These are phyloP conservation scores for Colletotrichum limetticola DNA, from an alignment of 2,329 filamentous ascomycete genomes.

Conservation along the genomic window DNA sequence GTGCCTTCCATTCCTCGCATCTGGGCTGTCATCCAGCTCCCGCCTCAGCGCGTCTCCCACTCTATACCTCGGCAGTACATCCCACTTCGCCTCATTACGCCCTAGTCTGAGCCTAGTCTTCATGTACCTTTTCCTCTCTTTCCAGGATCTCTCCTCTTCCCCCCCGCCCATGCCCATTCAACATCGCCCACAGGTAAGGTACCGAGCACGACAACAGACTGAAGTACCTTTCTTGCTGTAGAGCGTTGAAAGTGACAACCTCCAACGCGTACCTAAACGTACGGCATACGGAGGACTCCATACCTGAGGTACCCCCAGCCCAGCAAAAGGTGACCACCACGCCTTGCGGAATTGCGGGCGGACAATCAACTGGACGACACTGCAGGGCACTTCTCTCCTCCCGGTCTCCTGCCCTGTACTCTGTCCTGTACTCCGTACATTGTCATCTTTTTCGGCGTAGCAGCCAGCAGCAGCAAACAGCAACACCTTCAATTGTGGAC, in stretches of 20 bases:
- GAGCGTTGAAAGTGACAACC: too few species aligned
- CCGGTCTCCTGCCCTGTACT: too few species aligned
- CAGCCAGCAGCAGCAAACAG: too few species aligned
- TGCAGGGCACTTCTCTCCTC: too few species aligned
- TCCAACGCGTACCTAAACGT: too few species aligned
- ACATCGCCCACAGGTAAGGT: background rate
- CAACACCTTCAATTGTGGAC: background rate
- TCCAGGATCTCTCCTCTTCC: too few species aligned
- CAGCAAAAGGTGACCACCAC: background rate
- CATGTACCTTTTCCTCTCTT: conserved; percentile 1
- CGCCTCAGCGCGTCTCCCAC: background rate
- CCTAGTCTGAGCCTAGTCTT: background rate
- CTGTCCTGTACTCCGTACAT: background rate
- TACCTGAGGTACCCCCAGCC: too few species aligned
- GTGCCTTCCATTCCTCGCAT: background rate
- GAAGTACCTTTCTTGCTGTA: too few species aligned
- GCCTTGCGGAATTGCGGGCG: background rate
- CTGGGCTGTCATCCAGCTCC: background rate
- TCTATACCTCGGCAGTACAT: background rate
- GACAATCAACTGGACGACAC: background rate
- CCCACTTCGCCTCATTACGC: background rate
- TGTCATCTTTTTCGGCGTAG: background rate
- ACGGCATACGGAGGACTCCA: too few species aligned
- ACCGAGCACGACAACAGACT: background rate
- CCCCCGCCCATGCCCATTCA: background rate